Percentiles rank a stretch among this genome's conserved stretches.
Evolutionary conservation across 192 early-diverging fungal species (phyloP).

Genomic region (Geranomyces variabilis): DNA sequence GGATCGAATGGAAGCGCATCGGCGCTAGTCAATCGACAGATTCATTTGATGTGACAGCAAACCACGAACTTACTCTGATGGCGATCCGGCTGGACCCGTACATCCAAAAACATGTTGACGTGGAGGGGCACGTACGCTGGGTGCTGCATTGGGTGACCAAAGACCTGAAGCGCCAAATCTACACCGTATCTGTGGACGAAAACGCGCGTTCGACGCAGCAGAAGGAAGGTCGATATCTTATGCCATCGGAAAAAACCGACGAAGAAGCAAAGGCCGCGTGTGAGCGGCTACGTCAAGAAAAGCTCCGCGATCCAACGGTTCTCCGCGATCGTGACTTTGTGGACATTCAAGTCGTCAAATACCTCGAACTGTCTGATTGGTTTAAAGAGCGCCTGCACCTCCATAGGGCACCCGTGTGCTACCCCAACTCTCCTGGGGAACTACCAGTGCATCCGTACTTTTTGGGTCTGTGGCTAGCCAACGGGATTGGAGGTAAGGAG

Average conservation of each 20-base stretch:
- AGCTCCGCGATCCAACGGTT: background rate
- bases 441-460: slow-evolving; percentile 10
- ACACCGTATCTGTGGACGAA: background rate
- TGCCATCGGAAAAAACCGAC: background rate
- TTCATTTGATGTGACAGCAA: background rate
- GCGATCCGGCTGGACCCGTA: background rate
- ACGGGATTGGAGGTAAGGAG: background rate
- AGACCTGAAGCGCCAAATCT: background rate
- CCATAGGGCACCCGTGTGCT: background rate
- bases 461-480: slow-evolving; percentile 14
- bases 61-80: background rate
- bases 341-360: background rate
- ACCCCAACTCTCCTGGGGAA: background rate
- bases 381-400: slow-evolving; percentile 4
- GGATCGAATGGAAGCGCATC: background rate
- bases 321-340: background rate
- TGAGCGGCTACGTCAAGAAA: background rate
- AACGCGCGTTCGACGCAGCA: too few relatives aligned
- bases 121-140: background rate
- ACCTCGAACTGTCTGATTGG: background rate
- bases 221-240: too few relatives aligned
- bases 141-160: background rate
- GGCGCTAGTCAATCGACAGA: background rate
- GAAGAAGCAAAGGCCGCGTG: background rate
- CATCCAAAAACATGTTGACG: background rate